Evolutionary conservation across 169 alveolate genomes (phyloP).

Genomic region (Theileria parva): DNA sequence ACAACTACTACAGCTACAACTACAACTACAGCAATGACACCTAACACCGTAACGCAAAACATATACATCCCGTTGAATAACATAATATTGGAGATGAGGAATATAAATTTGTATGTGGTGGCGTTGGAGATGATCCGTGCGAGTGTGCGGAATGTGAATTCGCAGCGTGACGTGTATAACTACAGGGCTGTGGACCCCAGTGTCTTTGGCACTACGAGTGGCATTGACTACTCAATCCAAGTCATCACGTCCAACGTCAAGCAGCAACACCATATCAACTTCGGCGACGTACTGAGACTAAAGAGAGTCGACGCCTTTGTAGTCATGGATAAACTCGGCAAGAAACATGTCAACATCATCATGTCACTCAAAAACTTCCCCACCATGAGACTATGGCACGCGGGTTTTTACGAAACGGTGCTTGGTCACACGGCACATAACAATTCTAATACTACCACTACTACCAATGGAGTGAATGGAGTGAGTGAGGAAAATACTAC

Average conservation of each 20-base stretch:
- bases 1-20: neutral
- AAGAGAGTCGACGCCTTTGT: conserved; percentile 33
- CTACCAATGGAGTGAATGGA: neutral
- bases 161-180: conserved; percentile 25
- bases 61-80: conserved; percentile 14
- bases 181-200: conserved; percentile 64
- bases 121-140: conserved; percentile 58
- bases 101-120: conserved; percentile 40
- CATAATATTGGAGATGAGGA: neutral
- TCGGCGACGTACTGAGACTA: conserved; percentile 51
- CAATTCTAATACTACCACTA: neutral
- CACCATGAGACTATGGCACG: conserved; percentile 45
- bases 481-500: neutral
- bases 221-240: conserved; percentile 38
- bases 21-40: neutral
- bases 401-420: neutral
- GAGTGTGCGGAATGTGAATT: neutral
- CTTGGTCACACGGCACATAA: neutral
- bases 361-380: conserved; percentile 27
- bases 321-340: conserved; percentile 37
- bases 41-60: neutral
- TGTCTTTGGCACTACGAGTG: neutral
- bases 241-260: conserved; percentile 7
- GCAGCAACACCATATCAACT: conserved; percentile 38
- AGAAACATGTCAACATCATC: conserved; percentile 38